Conservation (phyloP, 148 eudicot genomes). For the Talinum fruticosum region DNA sequence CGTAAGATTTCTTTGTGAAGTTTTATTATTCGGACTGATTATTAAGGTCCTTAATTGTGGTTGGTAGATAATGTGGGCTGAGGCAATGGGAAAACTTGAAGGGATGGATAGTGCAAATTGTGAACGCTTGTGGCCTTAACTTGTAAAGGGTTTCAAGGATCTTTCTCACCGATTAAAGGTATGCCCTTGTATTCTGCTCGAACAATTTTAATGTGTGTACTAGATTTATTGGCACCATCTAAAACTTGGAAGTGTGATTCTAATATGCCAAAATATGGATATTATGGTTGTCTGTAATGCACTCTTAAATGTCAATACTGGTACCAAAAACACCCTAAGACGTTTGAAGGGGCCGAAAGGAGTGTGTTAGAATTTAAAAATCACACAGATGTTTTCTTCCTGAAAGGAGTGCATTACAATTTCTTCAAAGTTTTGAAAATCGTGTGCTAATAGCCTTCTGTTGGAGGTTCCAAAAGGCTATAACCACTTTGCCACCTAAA, state of each 20-base stretch:
- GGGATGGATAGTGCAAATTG: slow-evolving; percentile 95
- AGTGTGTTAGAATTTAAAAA: no score
- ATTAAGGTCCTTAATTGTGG: slow-evolving; percentile 29
- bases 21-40: slow-evolving; percentile 2
- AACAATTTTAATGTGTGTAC: background rate
- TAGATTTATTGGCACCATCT: background rate
- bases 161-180: slow-evolving; percentile 92
- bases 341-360: no score
- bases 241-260: background rate
- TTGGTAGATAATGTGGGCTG: slow-evolving; percentile 96
- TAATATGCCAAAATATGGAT: background rate
- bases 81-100: slow-evolving; percentile 94
- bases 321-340: no score
- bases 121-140: slow-evolving; percentile 96
- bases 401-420: no score
- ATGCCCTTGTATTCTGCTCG: background rate
- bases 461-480: no score
- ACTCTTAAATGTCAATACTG: no score
- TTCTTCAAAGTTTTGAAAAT: slow-evolving; percentile 40
- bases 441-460: slow-evolving; percentile 26
- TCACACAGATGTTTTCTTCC: background rate
- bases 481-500: background rate
- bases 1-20: background rate
- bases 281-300: background rate
- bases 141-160: slow-evolving; percentile 94